Percentiles rank a stretch among this genome's conserved stretches.
phyloP scores from a whole-genome alignment of 164 flowering plant genomes.

The Brasenia schreberi region DNA sequence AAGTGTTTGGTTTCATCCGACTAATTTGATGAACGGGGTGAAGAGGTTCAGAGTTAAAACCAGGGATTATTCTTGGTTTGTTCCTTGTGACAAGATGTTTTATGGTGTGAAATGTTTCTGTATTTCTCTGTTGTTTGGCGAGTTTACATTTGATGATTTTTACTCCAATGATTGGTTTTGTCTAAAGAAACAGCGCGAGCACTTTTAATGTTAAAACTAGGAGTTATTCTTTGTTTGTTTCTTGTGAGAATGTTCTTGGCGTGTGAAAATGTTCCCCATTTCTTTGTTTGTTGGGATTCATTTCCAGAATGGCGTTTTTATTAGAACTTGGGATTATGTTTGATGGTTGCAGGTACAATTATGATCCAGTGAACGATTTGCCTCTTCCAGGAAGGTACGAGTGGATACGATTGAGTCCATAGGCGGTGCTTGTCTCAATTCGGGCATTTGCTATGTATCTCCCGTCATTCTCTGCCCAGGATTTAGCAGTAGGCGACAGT shows the following conservation, averaged over 20 bases:
- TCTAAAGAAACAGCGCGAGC: too few relatives aligned
- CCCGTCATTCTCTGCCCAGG: conserved; percentile 12
- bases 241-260: not conserved
- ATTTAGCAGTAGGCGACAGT: conserved; percentile 3
- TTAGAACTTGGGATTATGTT: not conserved
- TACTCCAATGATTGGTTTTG: too few relatives aligned
- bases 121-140: too few relatives aligned
- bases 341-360: conserved; percentile 63
- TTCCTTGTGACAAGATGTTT: not conserved
- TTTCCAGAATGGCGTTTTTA: not conserved
- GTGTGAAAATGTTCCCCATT: not conserved
- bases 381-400: conserved; percentile 79
- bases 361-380: conserved; percentile 43
- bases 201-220: not conserved
- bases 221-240: not conserved
- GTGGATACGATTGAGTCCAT: conserved; percentile 49
- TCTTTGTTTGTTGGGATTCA: not conserved
- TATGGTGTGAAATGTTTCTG: not conserved
- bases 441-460: conserved; percentile 13
- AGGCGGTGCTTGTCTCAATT: conserved; percentile 1
- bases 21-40: too few relatives aligned
- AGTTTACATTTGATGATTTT: too few relatives aligned
- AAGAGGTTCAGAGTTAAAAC: too few relatives aligned
- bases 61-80: not conserved
- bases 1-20: too few relatives aligned